Evolutionary conservation across 1,139 yeast genomes (phyloP).

Genomic region (Schwanniomyces etchellsii): DNA sequence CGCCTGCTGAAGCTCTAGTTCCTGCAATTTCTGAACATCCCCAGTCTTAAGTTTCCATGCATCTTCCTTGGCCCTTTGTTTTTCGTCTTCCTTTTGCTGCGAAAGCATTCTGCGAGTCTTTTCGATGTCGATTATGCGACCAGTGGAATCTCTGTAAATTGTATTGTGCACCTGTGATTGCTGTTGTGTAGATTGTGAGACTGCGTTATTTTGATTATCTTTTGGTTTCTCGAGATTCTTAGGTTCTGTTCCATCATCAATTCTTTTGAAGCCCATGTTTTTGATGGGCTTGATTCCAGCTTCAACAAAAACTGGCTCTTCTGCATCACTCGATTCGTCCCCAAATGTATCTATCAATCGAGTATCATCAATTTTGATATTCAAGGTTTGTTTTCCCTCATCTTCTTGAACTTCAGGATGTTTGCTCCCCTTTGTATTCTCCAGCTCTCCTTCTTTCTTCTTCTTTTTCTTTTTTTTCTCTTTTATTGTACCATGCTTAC

Average conservation of each 20-base stretch:
- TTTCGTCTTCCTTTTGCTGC: slow-evolving; percentile 33
- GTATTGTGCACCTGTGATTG: slow-evolving; percentile 3
- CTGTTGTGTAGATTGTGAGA: slow-evolving; percentile 1
- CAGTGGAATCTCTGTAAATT: slow-evolving; percentile 36
- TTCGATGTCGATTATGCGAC: slow-evolving; percentile 31
- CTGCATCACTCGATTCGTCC: slow-evolving; percentile 10
- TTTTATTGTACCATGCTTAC: no score
- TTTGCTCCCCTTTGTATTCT: slow-evolving; percentile 6
- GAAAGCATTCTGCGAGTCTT: slow-evolving; percentile 15
- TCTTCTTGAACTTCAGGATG: slow-evolving; percentile 1
- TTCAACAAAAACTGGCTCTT: slow-evolving; percentile 14
- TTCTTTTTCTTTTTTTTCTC: slow-evolving; percentile 6
- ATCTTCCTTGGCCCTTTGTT: slow-evolving; percentile 19
- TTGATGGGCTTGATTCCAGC: slow-evolving; percentile 6
- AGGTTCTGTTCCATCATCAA: slow-evolving; percentile 2
- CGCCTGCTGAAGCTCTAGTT: slow-evolving; percentile 36
- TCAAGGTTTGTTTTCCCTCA: slow-evolving; percentile 4
- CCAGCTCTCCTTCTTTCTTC: slow-evolving; percentile 7
- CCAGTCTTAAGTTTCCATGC: slow-evolving; percentile 8
- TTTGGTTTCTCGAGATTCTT: background rate
- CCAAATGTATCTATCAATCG: slow-evolving; percentile 13
- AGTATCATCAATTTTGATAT: slow-evolving; percentile 9
- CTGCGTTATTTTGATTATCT: background rate
- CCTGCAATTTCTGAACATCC: slow-evolving; percentile 36
- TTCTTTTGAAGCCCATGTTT: slow-evolving; percentile 4